phyloP scores from a whole-genome alignment of 2,329 filamentous ascomycete genomes.

The Xylaria sp. region DNA sequence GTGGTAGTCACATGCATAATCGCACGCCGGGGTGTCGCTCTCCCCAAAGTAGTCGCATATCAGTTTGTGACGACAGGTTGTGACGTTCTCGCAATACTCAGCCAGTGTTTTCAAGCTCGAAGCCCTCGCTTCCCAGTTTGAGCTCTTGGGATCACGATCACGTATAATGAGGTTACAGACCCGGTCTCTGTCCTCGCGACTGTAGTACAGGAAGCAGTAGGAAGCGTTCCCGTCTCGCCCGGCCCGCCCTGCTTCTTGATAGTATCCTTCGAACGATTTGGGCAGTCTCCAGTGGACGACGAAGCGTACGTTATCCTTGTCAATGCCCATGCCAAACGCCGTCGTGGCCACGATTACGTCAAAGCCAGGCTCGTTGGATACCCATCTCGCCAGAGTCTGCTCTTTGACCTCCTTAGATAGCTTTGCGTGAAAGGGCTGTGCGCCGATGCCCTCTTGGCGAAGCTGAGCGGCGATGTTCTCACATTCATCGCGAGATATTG shows the following conservation, averaged over 20 bases:
- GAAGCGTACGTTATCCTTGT: slow-evolving; percentile 94
- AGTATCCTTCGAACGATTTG: slow-evolving; percentile 95
- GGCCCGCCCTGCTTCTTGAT: slow-evolving; percentile 93
- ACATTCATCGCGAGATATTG: slow-evolving; percentile 77
- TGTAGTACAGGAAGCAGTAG: slow-evolving; percentile 91
- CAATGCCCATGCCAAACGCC: slow-evolving; percentile 97
- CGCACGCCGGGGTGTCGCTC: slow-evolving; percentile 65
- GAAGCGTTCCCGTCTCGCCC: slow-evolving; percentile 89
- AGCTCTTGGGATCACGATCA: slow-evolving; percentile 56
- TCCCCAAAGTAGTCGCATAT: slow-evolving; percentile 85
- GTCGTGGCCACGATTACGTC: slow-evolving; percentile 95
- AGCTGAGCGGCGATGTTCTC: slow-evolving; percentile 75
- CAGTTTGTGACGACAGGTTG: slow-evolving; percentile 76
- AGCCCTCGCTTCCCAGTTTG: slow-evolving; percentile 62
- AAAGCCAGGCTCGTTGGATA: slow-evolving; percentile 77
- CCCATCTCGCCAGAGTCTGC: slow-evolving; percentile 76
- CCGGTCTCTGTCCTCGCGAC: slow-evolving; percentile 83
- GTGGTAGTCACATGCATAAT: slow-evolving; percentile 82
- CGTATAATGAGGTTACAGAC: slow-evolving; percentile 67
- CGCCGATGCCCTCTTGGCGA: slow-evolving; percentile 74
- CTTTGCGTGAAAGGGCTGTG: slow-evolving; percentile 77
- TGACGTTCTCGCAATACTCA: slow-evolving; percentile 82
- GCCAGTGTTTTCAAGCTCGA: slow-evolving; percentile 75
- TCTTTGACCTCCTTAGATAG: slow-evolving; percentile 75
- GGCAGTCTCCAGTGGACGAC: slow-evolving; percentile 95